A percentile compares a stretch with the other conserved stretches of the same genome.
These are phyloP conservation scores for Oryza coarctata DNA, from an alignment of 176 grass and related monocot genomes.

Conservation along the genomic window DNA sequence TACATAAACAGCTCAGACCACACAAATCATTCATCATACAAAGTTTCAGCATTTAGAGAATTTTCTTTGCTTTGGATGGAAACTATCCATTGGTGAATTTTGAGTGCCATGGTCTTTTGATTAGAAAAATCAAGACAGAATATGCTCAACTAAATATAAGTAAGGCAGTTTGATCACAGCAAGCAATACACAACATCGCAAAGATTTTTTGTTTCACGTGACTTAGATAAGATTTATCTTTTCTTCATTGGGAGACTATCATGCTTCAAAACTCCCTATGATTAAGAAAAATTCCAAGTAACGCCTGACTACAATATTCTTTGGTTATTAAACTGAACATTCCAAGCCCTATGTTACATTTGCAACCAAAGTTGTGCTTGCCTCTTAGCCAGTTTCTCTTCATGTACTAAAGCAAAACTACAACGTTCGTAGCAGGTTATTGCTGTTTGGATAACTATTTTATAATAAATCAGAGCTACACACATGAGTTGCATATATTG, in stretches of 20 bases:
- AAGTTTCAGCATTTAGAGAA: not conserved
- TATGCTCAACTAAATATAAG: not conserved
- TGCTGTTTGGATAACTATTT: not conserved
- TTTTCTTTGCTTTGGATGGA: not conserved
- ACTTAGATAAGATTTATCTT: not conserved
- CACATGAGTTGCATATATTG: not conserved
- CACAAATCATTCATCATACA: not conserved
- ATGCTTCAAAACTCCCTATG: not conserved
- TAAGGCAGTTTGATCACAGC: constrained; percentile 4
- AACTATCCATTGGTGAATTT: not conserved
- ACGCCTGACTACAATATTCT: not conserved
- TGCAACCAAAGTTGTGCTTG: not conserved
- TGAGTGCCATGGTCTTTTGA: not conserved
- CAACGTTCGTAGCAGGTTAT: not conserved
- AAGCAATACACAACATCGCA: not conserved
- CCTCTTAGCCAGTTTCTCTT: not conserved
- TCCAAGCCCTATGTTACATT: not conserved
- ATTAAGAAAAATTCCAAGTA: not conserved
- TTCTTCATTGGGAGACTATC: not conserved
- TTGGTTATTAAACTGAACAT: not conserved
- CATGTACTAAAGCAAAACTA: constrained; percentile 1
- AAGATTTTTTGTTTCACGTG: not conserved
- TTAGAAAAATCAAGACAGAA: constrained; percentile 7
- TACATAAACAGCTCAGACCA: not conserved
- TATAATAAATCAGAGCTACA: not conserved